Conservation (phyloP, 2,329 filamentous ascomycete species). For the Teratosphaeria epicoccoides region DNA sequence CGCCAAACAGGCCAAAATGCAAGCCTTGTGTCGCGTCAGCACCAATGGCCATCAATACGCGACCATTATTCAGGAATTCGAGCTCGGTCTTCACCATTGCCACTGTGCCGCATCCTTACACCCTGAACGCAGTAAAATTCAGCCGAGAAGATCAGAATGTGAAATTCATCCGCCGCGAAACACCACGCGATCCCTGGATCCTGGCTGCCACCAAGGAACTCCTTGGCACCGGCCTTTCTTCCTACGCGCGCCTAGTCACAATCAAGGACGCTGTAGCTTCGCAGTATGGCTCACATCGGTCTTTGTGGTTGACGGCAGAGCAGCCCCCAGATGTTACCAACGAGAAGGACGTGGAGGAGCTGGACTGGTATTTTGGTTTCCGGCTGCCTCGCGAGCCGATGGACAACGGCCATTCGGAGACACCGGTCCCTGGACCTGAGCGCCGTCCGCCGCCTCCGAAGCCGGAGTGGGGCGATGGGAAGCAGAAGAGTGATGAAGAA, state of each 20-base stretch:
- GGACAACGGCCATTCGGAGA: conserved; percentile 44
- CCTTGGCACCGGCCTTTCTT: conserved; percentile 52
- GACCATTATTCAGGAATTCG: conserved; percentile 58
- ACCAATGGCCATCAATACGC: conserved; percentile 58
- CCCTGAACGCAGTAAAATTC: conserved; percentile 57
- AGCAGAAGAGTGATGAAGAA: conserved; percentile 43
- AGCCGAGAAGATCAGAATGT: conserved; percentile 31
- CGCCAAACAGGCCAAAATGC: conserved; percentile 68
- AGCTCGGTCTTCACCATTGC: conserved; percentile 69
- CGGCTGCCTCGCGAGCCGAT: conserved; percentile 52
- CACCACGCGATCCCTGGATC: conserved; percentile 71
- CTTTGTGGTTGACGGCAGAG: conserved; percentile 75
- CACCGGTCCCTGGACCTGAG: conserved; percentile 49
- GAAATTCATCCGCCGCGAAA: conserved; percentile 43
- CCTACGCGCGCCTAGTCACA: conserved; percentile 54
- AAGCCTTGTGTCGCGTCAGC: conserved; percentile 55
- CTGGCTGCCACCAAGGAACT: conserved; percentile 58
- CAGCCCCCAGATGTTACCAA: conserved; percentile 32
- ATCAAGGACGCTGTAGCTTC: conserved; percentile 77
- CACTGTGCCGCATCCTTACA: conserved; percentile 85
- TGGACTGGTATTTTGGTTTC: conserved; percentile 89
- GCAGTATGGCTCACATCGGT: conserved; percentile 50
- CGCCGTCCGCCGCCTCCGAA: conserved; percentile 37
- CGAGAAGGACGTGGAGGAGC: conserved; percentile 42
- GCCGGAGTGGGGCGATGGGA: conserved; percentile 40